Evolutionary conservation across 495 filamentous ascomycete species (phyloP).

Genomic region (Tuber umbilicatum): DNA sequence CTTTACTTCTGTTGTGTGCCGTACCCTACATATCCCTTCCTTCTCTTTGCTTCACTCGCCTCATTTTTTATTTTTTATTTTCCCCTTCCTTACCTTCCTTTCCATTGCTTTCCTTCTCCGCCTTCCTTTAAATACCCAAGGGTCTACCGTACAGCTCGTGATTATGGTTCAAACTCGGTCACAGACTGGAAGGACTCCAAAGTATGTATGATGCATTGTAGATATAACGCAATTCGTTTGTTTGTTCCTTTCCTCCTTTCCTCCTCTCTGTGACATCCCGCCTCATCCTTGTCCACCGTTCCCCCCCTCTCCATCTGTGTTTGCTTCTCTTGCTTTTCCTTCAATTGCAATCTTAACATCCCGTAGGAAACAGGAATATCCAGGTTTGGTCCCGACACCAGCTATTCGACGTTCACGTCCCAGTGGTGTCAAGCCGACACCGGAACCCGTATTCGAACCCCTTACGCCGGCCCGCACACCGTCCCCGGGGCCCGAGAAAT

Average conservation of each 20-base stretch:
- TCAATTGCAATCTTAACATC: neutral
- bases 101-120: neutral
- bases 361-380: conserved; percentile 52
- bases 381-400: conserved; percentile 53
- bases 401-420: conserved; percentile 45
- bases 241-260: neutral
- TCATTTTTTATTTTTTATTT: neutral
- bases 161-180: conserved; percentile 24
- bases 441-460: neutral
- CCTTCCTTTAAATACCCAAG: neutral
- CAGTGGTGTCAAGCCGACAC: neutral
- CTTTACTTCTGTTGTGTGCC: neutral
- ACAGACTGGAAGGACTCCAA: conserved; percentile 49
- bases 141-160: neutral
- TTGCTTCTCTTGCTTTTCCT: neutral
- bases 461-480: neutral
- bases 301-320: neutral
- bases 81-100: neutral
- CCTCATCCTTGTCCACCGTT: neutral
- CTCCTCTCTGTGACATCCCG: neutral
- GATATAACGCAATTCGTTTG: conserved; percentile 4
- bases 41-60: neutral
- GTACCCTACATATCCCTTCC: neutral
- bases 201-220: conserved; percentile 42
- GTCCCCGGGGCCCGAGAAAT: neutral